phyloP scores from a whole-genome alignment of 1,284 basidiomycete genomes.

The Ceratobasidium sp. region DNA sequence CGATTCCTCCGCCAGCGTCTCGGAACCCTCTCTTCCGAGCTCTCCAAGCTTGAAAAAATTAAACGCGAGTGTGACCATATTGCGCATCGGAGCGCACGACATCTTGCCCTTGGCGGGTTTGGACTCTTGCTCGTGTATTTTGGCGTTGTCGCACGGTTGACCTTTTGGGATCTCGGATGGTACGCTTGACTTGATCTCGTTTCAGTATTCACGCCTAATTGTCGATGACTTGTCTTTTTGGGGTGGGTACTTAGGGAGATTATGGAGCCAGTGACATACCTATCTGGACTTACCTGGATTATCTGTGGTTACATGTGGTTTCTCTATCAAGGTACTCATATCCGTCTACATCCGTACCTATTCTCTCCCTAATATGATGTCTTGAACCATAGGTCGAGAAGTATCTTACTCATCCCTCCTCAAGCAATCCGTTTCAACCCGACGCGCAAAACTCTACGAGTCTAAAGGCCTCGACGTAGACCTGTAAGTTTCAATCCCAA shows the following conservation, averaged over 20 bases:
- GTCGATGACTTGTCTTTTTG: conserved; percentile 51
- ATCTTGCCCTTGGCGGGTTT: conserved; percentile 71
- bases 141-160: conserved; percentile 71
- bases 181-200: conserved; percentile 51
- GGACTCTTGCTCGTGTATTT: conserved; percentile 73
- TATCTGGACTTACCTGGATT: conserved; percentile 71
- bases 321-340: conserved; percentile 33
- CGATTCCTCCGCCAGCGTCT: conserved; percentile 65
- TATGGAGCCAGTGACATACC: conserved; percentile 78
- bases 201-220: background rate
- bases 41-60: conserved; percentile 59
- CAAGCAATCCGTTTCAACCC: conserved; percentile 67
- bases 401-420: conserved; percentile 77
- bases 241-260: conserved; percentile 67
- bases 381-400: conserved; percentile 71
- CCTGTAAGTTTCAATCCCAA: conserved; percentile 38
- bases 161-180: conserved; percentile 75
- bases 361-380: conserved; percentile 34
- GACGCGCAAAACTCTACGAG: conserved; percentile 70
- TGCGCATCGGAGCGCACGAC: conserved; percentile 68
- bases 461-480: conserved; percentile 74
- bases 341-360: conserved; percentile 53
- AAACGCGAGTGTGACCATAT: conserved; percentile 67
- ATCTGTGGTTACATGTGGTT: conserved; percentile 72
- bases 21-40: conserved; percentile 50